Base-by-base conservation (phyloP, 2,329 filamentous ascomycete species). In the Colletotrichum cuscutae region DNA sequence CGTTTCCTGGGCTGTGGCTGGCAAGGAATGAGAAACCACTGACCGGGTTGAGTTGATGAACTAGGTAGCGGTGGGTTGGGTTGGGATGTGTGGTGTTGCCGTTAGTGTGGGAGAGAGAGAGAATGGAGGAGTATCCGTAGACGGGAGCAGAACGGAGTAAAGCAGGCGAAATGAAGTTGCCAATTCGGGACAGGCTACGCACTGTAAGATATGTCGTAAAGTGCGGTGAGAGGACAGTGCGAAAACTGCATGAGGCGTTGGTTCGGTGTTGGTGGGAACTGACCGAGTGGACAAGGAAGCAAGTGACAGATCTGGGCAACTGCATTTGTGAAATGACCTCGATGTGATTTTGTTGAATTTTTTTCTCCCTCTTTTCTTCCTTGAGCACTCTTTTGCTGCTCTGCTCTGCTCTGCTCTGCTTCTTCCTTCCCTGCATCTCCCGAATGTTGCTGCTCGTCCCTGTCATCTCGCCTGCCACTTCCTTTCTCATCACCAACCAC, bases 91-190 rank as follows among this genome's bases (percentile, higher is more conserved):
- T 52, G 42, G 32, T 19, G 37, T 28, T 52, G 52, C 28, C 49
- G 58, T 56, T 53, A 28, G 32, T 13, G 56, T 60, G 49, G 49
- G 28, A 62, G 52, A 42, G 64, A 68, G 59, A 37, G 22, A 28
- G 3, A 32, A 12, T 32, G 32, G 32, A 32, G 32, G 32, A 32
- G 9, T 32, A 32, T 32, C 9, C 32, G 32, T 32, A 32, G 32
- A 32, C 32, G 32, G 32, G 52, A 54, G 22, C 22, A 28, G 52
- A 9, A 13, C 1, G 15, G 22, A 54, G 52, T 13, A n/a, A 15
- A 46, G 24, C 58, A 71, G 56, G 68, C 56, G 46, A 57, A 57
- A 68, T 58, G 65, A 57, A 62, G 37, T 52, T 62, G 4, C 37
- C 11, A 28, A 13, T n/a, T 13, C 26, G 37, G 42, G 46, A 13